Base-by-base conservation (phyloP, 768 basidiomycete species). In the Goffeauzyma gilvescens region DNA sequence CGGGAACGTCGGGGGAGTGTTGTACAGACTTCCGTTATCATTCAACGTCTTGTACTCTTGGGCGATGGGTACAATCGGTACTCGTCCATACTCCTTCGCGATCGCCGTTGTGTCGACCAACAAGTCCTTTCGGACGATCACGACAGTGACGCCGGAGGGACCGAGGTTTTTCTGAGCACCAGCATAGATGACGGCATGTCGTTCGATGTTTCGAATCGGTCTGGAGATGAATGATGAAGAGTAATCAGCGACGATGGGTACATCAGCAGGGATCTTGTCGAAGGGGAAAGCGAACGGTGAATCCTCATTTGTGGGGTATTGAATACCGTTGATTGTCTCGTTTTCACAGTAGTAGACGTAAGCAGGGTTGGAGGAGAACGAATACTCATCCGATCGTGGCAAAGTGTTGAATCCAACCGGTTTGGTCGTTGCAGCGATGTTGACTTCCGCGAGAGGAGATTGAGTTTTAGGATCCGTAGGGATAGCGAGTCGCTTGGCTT, bases 321-420 rank as follows among this genome's bases (percentile, higher is more conserved):
- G 79, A 35, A 87, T 79, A 32, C 93, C 93, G 53, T 90, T 79
- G 45, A 96, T 81, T 12, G 93, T 98, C 69, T 98, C 93, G 70
- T 98, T 98, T 64, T 93, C 93, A 72, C 93, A 98, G 68, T 93
- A 96, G 68, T 90, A 96, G 46, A 95, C 78, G 52, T 89, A 72
- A 21, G 81, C 89, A 6, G 40, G 31, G 21, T 41, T 41, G 28
- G 40, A 15, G 6, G 80, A 79, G 68, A 95, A 85, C 8, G 65
- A 59, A 72, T 80, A 96, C 41, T 72, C 71, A 41, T 68, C 65
- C 58, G 74, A 75, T 9, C 75, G 67, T 7, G 93, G 87, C 58
- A 96, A 75, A 49, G 72, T 75, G 51, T 85, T 60, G 49, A 54
- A 63, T 13, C 55, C 78, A 64, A 79, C 82, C 0, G 76, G 68